Base-by-base conservation (phyloP, 208 protist genomes). In the Trypanosoma scelopori region DNA sequence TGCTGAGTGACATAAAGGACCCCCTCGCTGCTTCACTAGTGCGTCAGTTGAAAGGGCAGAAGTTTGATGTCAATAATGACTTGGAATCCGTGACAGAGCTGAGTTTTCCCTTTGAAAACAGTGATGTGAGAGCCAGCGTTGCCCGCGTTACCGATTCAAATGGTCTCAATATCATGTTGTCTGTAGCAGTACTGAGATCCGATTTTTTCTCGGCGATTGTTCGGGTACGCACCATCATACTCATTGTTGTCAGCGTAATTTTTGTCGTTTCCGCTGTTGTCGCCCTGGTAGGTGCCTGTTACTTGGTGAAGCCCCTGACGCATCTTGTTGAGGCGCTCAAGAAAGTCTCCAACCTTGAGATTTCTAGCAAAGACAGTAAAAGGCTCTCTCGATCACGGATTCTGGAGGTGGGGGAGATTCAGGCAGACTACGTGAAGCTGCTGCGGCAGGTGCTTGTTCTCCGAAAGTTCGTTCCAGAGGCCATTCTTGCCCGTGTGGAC, bases 131-230 rank as follows among this genome's bases (percentile, higher is more conserved):
- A 25, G 72, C 82, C 11, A 79, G 78, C 61, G 45, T 90, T 45
- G 82, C 79, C 1, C 75, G 73, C 23, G 71, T 89, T 41, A 84
- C 65, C 42, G 84, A 89, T 53, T 28, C 65, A 27, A 84, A 80
- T 74, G 84, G 80, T 20, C 66, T 89, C 25, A 61, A 86, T 61
- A 57, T 89, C 13, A 63, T 86, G 59, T 57, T 89, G 25, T 70
- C 74, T 52, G 84, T 81, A 12, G 74, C 78, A 18, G 78, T 84
- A 5, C 58, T 86, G 30, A 66, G 68, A 25, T 57, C 78, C 0
- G 84, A 89, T 71, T 89, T 89, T 30, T 72, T 84, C 70, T 61
- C 65, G 39, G 77, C 72, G 46, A 81, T 89, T 55, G 65, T 69
- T 3, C 77, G 64, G 0, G 56, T 48, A 52, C 65, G 65, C 27